These are phyloP conservation scores for Cenchrus americanus DNA, from an alignment of 176 grass and related monocot genomes.

Conservation along the genomic window DNA sequence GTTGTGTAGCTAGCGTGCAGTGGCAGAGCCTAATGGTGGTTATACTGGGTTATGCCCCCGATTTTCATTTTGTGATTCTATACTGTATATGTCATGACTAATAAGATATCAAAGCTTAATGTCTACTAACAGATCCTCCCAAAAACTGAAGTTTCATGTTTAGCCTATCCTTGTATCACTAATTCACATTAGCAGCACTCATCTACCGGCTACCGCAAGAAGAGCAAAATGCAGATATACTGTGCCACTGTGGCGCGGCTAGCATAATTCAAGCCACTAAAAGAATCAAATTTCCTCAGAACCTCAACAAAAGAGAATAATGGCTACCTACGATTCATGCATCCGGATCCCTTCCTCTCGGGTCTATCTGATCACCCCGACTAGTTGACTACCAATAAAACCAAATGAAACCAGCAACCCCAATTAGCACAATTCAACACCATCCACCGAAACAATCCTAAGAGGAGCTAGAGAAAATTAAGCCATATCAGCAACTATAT, in stretches of 20 bases:
- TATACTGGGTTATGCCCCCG: not conserved
- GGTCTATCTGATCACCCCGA: not conserved
- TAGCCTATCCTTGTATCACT: not conserved
- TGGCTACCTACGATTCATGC: not conserved
- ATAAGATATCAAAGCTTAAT: not conserved
- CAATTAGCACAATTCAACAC: not conserved
- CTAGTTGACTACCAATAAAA: not conserved
- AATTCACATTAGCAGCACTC: not conserved
- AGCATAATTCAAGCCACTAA: not conserved
- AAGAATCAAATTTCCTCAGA: not conserved
- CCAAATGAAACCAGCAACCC: not conserved
- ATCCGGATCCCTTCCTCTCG: not conserved
- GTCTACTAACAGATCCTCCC: not conserved
- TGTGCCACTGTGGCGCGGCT: not conserved
- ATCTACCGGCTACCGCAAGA: not conserved
- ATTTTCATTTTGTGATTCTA: not conserved
- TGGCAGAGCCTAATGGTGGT: not conserved
- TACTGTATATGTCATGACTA: not conserved
- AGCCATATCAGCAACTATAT: not conserved
- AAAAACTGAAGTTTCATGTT: not conserved
- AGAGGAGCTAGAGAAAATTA: not conserved
- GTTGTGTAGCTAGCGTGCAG: not conserved
- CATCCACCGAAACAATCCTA: not conserved
- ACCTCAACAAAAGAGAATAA: not conserved
- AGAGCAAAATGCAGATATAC: not conserved